Evolutionary conservation across 2,329 filamentous ascomycete species (phyloP), one percentile per base, ranked within the genome.

Genomic region (Anisogramma anomala): DNA sequence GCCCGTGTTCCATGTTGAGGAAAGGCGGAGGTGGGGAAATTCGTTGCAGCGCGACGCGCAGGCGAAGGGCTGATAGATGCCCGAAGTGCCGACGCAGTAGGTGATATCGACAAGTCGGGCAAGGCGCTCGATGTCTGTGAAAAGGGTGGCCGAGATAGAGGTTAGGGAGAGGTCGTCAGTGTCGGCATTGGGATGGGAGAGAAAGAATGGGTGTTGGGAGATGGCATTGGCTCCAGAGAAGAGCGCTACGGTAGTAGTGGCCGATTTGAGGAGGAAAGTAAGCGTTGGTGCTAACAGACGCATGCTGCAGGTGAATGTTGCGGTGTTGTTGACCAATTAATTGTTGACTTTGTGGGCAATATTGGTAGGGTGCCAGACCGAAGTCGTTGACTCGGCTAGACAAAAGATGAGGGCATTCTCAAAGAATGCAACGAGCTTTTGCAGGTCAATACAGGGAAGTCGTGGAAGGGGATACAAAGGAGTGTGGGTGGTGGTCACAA

Each of bases 71-170:
- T 79, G 78, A 36, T 72, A 69, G 47, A 98, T 79, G 28, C 89
- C 91, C 0, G 83, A 81, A 4, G 74, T 79, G 47, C 88, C 87
- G 44, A 96, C 84, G 60, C 91, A 98, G 63, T 96, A 96, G 35
- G 86, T 70, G 45, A 96, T 91, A 58, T 98, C 91, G 48, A 95
- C 89, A 19, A 96, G 73, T 40, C 88, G 80, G n/a, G 89, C 77
- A 41, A 89, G 69, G 54, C 94, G 84, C 61, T 95, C 87, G 11
- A 98, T 77, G 14, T 84, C 79, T 44, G 74, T 66, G 62, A 94
- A 96, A 47, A 95, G 71, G 18, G 67, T 54, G 20, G 62, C 55
- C 4, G 82, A 79, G 42, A 91, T 43, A 15, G 49, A 42, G 18
- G 23, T 17, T 30, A 33, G 23, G 33, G 44, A 22, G 19, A 17